Percentiles rank a stretch among this genome's conserved stretches.
phyloP scores from a whole-genome alignment of 1,139 yeast genomes.

The Keqinozyma sinolaborantium region DNA sequence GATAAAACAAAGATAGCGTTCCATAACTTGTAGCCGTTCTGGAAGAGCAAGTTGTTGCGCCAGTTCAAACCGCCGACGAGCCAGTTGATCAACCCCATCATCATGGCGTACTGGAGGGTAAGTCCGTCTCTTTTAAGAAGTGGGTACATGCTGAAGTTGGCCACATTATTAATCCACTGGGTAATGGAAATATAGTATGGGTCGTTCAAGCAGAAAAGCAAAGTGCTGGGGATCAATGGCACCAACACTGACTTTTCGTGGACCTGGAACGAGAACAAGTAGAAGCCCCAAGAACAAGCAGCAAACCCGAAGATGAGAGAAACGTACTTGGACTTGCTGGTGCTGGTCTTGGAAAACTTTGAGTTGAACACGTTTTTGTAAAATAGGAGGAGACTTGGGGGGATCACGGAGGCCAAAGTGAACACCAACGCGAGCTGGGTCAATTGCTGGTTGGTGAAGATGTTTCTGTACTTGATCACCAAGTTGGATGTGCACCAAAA shows the following conservation, averaged over 20 bases:
- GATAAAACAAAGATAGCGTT: slow-evolving; percentile 53
- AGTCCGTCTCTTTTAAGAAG: slow-evolving; percentile 74
- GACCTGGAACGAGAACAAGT: slow-evolving; percentile 88
- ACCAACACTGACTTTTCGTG: slow-evolving; percentile 90
- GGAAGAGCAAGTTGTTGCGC: slow-evolving; percentile 27
- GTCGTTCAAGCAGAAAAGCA: slow-evolving; percentile 59
- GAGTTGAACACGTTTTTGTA: slow-evolving; percentile 46
- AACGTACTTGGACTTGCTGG: slow-evolving; percentile 14
- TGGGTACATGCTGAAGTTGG: slow-evolving; percentile 86
- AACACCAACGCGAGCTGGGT: slow-evolving; percentile 59
- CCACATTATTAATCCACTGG: slow-evolving; percentile 84
- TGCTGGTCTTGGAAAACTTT: slow-evolving; percentile 14
- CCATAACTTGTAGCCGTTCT: slow-evolving; percentile 45
- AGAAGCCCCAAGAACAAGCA: slow-evolving; percentile 85
- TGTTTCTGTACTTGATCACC: slow-evolving; percentile 61
- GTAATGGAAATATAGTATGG: slow-evolving; percentile 64
- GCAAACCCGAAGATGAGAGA: slow-evolving; percentile 65
- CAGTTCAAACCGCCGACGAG: slow-evolving; percentile 55
- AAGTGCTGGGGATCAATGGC: slow-evolving; percentile 81
- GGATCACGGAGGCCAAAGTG: slow-evolving; percentile 66
- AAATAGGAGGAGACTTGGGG: slow-evolving; percentile 57
- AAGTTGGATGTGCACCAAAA: slow-evolving; percentile 93
- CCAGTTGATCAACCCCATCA: slow-evolving; percentile 75
- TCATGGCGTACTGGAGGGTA: slow-evolving; percentile 63
- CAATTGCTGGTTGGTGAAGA: slow-evolving; percentile 56